Evolutionary conservation across 2,329 filamentous ascomycete genomes (phyloP).

Genomic region (Venturia effusa): DNA sequence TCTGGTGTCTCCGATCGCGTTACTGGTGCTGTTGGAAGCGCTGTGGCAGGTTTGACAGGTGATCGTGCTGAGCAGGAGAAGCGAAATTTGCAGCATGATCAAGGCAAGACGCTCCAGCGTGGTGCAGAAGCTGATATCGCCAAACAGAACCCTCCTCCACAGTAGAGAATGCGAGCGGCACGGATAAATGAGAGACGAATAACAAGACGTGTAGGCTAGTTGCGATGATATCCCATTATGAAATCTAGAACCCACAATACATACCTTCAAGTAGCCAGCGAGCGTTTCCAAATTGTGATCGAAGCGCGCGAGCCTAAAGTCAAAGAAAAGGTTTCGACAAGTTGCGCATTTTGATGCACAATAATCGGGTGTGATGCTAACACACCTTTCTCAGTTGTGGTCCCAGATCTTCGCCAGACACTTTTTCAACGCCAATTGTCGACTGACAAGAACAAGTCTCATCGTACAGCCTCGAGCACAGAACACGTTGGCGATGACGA

Average conservation of each 20-base stretch:
- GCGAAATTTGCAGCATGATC: conserved; percentile 61
- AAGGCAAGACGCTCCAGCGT: conserved; percentile 74
- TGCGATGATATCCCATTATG: neutral
- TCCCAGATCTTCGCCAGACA: too few relatives aligned
- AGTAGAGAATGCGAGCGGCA: neutral
- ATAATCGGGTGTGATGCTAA: too few relatives aligned
- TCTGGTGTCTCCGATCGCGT: conserved; percentile 50
- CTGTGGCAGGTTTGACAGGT: conserved; percentile 62
- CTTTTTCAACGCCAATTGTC: too few relatives aligned
- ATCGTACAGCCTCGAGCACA: too few relatives aligned
- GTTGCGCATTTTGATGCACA: too few relatives aligned
- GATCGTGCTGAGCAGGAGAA: conserved; percentile 54
- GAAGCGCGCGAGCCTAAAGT: too few relatives aligned
- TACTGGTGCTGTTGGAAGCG: conserved; percentile 59
- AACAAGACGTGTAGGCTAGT: neutral
- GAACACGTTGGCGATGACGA: too few relatives aligned
- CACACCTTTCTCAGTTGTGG: too few relatives aligned
- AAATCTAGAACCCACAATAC: neutral
- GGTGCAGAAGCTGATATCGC: conserved; percentile 72
- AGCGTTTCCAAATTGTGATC: too few relatives aligned
- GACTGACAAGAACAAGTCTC: too few relatives aligned
- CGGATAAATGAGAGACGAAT: neutral
- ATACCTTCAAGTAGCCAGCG: too few relatives aligned
- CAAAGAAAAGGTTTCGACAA: too few relatives aligned
- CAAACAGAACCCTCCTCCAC: conserved; percentile 40